A percentile compares a stretch with the other conserved stretches of the same genome.
Evolutionary conservation across 2,329 filamentous ascomycete genomes (phyloP).

Genomic region (Fusarium sambucinum): DNA sequence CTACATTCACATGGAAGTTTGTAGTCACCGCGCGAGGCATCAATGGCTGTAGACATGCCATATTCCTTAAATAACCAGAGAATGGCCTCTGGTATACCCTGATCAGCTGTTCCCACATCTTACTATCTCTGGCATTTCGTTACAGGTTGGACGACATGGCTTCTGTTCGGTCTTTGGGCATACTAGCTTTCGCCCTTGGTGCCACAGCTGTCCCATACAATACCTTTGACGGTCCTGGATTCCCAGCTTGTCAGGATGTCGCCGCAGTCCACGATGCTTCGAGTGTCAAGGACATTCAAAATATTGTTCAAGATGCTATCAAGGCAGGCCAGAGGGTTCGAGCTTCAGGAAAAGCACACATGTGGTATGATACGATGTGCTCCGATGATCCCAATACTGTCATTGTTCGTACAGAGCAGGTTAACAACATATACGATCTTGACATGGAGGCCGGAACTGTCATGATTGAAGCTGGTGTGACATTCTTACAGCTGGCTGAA

Average conservation of each 20-base stretch:
- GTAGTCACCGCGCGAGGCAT: fast-evolving
- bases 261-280: background rate
- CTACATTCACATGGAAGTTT: background rate
- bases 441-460: conserved; percentile 6
- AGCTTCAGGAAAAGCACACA: conserved; percentile 1
- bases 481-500: background rate
- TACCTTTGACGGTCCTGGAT: conserved; percentile 5
- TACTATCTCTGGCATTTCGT: background rate
- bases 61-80: background rate
- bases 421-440: conserved; percentile 4
- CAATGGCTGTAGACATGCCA: background rate
- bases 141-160: background rate
- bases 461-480: conserved; percentile 11
- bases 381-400: background rate
- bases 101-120: background rate
- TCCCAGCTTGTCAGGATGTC: conserved; percentile 9
- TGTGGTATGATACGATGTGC: conserved; percentile 25
- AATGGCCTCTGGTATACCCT: fast-evolving
- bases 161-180: background rate
- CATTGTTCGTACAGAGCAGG: conserved; percentile 10
- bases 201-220: background rate
- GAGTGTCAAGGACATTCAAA: conserved; percentile 17
- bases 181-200: background rate
- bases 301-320: conserved; percentile 1
- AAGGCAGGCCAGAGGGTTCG: background rate